Percentiles rank a stretch among this genome's conserved stretches.
These are phyloP conservation scores for Chaetomium sp. DNA, from an alignment of 2,329 filamentous ascomycete species.

Conservation along the genomic window DNA sequence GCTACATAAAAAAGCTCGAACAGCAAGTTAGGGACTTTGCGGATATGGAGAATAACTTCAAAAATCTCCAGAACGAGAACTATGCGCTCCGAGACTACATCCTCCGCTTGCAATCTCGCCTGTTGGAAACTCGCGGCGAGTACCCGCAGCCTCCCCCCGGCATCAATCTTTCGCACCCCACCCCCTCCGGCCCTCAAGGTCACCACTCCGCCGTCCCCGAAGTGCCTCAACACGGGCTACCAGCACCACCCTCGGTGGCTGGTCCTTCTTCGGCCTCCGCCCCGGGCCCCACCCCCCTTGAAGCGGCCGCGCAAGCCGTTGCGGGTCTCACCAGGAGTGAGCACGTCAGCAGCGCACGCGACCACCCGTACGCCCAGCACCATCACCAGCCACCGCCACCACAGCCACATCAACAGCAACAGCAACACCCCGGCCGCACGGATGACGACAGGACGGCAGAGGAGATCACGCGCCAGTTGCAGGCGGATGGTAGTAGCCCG, in stretches of 20 bases:
- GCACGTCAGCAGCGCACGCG: constrained; percentile 9
- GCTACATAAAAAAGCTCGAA: constrained; percentile 96
- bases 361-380: no score
- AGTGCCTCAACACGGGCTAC: constrained; percentile 11
- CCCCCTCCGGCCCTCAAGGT: constrained; percentile 21
- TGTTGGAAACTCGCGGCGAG: constrained; percentile 78
- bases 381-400: no score
- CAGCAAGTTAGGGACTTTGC: constrained; percentile 80
- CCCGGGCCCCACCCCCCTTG: constrained; percentile 34
- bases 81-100: constrained; percentile 89
- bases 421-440: background rate
- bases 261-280: background rate
- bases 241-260: background rate
- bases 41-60: constrained; percentile 69
- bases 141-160: constrained; percentile 77
- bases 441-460: constrained; percentile 44
- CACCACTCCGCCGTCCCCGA: background rate
- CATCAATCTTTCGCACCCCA: constrained; percentile 59
- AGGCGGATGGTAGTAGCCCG: constrained; percentile 30
- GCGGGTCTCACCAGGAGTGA: constrained; percentile 26
- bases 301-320: constrained; percentile 45
- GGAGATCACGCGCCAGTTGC: constrained; percentile 50
- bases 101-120: constrained; percentile 77
- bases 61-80: constrained; percentile 80
- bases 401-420: background rate